phyloP scores from a whole-genome alignment of 2,329 filamentous ascomycete species.

The Botryotinia convoluta region DNA sequence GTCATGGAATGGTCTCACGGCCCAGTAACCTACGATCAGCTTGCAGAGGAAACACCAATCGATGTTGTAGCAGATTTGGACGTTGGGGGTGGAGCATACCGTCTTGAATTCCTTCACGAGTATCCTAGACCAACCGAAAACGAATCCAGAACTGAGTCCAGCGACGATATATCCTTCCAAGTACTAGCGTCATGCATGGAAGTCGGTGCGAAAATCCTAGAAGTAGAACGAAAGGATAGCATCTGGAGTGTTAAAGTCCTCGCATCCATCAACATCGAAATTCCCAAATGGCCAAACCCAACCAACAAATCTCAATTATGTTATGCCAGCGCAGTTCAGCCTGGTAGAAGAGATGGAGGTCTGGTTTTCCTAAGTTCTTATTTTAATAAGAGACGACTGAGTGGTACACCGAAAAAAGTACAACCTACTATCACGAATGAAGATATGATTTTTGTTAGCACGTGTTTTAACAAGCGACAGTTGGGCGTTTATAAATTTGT shows the following conservation, averaged over 20 bases:
- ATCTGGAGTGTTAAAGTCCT: slow-evolving; percentile 62
- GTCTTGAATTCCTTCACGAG: slow-evolving; percentile 61
- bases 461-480: slow-evolving; percentile 73
- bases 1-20: slow-evolving; percentile 38
- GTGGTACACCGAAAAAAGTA: neutral
- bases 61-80: slow-evolving; percentile 40
- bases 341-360: slow-evolving; percentile 30
- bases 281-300: slow-evolving; percentile 29
- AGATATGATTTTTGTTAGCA: slow-evolving; percentile 56
- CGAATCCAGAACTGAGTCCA: neutral
- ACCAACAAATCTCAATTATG: slow-evolving; percentile 89
- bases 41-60: slow-evolving; percentile 41
- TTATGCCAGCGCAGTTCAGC: slow-evolving; percentile 75
- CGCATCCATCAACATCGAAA: neutral
- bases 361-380: slow-evolving; percentile 8
- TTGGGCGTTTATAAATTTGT: slow-evolving; percentile 62
- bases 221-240: slow-evolving; percentile 42
- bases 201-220: slow-evolving; percentile 70
- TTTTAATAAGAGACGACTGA: slow-evolving; percentile 16
- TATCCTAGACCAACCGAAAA: neutral
- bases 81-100: slow-evolving; percentile 84
- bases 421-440: slow-evolving; percentile 15
- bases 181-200: slow-evolving; percentile 95
- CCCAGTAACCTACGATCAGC: neutral
- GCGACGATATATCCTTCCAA: slow-evolving; percentile 39